A percentile compares a stretch with the other conserved stretches of the same genome.
Evolutionary conservation across 2,329 filamentous ascomycete genomes (phyloP).

Genomic region (Botrytis pseudocinerea): DNA sequence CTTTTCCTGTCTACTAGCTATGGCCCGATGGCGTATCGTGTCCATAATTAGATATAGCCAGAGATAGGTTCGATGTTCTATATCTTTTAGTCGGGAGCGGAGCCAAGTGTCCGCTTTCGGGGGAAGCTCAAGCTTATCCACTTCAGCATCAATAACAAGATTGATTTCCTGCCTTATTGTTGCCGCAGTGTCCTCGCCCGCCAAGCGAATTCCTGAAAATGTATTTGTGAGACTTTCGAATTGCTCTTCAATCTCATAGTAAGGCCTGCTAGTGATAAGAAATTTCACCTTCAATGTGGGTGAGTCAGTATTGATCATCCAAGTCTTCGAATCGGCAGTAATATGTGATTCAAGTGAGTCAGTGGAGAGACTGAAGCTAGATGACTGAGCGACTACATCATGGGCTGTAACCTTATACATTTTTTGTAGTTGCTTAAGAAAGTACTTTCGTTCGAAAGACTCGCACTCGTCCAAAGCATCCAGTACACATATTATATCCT

Average conservation of each 20-base stretch:
- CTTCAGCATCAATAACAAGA: slow-evolving; percentile 17
- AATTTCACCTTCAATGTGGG: not conserved
- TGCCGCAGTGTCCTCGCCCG: slow-evolving; percentile 6
- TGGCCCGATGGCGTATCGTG: not conserved
- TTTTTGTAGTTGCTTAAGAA: not conserved
- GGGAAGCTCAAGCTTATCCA: not conserved
- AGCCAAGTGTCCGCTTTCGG: not conserved
- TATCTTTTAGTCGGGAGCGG: not conserved
- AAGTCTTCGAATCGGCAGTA: not conserved
- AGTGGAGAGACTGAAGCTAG: not conserved
- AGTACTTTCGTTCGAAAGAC: not conserved
- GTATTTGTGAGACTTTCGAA: not conserved
- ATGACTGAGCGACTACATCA: not conserved
- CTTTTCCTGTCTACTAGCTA: not conserved
- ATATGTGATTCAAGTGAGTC: not conserved
- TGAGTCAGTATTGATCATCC: not conserved
- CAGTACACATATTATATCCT: not conserved
- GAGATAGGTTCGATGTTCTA: slow-evolving; percentile 17
- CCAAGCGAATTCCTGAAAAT: slow-evolving; percentile 8
- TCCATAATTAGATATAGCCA: slow-evolving; percentile 20
- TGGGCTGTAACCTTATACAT: not conserved
- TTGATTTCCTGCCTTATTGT: slow-evolving; percentile 18
- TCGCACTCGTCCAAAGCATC: slow-evolving; percentile 2
- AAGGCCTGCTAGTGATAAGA: slow-evolving; percentile 20
- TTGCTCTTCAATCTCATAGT: slow-evolving; percentile 11